A percentile compares a stretch with the other conserved stretches of the same genome.
Evolutionary conservation across 768 basidiomycete genomes (phyloP).

Genomic region (Amanita thiersii): DNA sequence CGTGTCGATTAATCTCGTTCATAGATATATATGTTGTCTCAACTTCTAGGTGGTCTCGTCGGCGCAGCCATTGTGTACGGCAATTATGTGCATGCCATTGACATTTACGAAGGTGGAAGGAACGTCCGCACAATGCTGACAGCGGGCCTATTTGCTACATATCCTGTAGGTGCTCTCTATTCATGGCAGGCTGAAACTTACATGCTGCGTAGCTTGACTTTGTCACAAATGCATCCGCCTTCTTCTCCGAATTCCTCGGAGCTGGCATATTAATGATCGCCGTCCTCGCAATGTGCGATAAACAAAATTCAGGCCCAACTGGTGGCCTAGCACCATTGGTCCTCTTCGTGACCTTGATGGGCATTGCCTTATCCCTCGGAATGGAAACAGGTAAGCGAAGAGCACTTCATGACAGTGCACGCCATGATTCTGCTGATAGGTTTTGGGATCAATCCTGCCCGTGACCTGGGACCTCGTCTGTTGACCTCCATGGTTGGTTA

Average conservation of each 20-base stretch:
- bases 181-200: background rate
- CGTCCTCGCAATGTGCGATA: conserved; percentile 48
- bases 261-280: conserved; percentile 49
- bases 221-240: conserved; percentile 30
- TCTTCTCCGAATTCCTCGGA: conserved; percentile 50
- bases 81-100: conserved; percentile 65
- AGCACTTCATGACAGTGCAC: background rate
- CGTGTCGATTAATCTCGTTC: background rate
- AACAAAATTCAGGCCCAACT: conserved; percentile 39
- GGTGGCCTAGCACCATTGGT: conserved; percentile 45
- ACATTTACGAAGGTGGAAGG: conserved; percentile 51
- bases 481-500: conserved; percentile 66
- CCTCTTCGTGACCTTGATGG: conserved; percentile 51
- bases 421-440: conserved; percentile 11
- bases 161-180: conserved; percentile 35
- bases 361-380: conserved; percentile 50
- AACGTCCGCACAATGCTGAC: conserved; percentile 47
- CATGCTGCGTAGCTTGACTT: conserved; percentile 22
- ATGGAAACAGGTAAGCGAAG: conserved; percentile 46
- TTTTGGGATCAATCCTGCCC: conserved; percentile 34
- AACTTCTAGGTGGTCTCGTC: conserved; percentile 54
- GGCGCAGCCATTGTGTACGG: conserved; percentile 58
- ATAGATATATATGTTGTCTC: conserved; percentile 47
- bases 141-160: conserved; percentile 51
- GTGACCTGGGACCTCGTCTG: conserved; percentile 51